Conservation (phyloP, 1,284 basidiomycete species). For the Agaricales sp. region DNA sequence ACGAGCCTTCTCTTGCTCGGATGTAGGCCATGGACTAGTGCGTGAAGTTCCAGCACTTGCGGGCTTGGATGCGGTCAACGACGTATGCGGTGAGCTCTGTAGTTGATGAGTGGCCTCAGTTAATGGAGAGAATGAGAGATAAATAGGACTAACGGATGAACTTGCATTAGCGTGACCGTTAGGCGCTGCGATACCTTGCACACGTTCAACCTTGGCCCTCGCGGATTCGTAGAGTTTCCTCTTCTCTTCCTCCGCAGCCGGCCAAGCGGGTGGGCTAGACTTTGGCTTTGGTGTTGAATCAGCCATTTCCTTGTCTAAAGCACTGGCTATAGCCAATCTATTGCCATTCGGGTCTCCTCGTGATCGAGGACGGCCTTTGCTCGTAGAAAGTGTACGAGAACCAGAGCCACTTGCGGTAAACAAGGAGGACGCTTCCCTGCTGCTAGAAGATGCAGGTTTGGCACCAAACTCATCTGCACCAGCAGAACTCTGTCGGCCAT, state of each 20-base stretch:
- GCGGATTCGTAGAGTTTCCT: conserved; percentile 55
- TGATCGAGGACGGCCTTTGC: conserved; percentile 6
- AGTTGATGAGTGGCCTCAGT: conserved; percentile 5
- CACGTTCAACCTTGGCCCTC: conserved; percentile 44
- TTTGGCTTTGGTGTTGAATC: not conserved
- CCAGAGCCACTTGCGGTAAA: not conserved
- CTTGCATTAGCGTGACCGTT: not conserved
- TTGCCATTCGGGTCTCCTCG: conserved; percentile 1
- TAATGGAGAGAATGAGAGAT: conserved; percentile 3
- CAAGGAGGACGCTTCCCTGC: not conserved
- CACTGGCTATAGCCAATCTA: conserved; percentile 12
- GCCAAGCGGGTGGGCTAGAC: conserved; percentile 24
- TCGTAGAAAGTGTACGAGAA: conserved; percentile 1
- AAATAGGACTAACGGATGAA: not conserved
- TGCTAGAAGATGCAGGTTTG: not conserved
- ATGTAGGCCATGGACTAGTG: conserved; percentile 43
- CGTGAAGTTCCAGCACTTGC: conserved; percentile 14
- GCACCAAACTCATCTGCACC: not conserved
- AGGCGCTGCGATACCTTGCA: conserved; percentile 34
- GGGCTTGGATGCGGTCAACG: conserved; percentile 7
- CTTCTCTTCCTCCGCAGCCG: conserved; percentile 59
- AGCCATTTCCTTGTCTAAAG: conserved; percentile 8
- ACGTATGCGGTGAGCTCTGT: not conserved
- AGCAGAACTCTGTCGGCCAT: not conserved
- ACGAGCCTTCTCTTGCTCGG: conserved; percentile 63